Percentiles rank a stretch among this genome's conserved stretches.
These are phyloP conservation scores for Trametes cinnabarina DNA, from an alignment of 768 basidiomycete species.

Conservation along the genomic window DNA sequence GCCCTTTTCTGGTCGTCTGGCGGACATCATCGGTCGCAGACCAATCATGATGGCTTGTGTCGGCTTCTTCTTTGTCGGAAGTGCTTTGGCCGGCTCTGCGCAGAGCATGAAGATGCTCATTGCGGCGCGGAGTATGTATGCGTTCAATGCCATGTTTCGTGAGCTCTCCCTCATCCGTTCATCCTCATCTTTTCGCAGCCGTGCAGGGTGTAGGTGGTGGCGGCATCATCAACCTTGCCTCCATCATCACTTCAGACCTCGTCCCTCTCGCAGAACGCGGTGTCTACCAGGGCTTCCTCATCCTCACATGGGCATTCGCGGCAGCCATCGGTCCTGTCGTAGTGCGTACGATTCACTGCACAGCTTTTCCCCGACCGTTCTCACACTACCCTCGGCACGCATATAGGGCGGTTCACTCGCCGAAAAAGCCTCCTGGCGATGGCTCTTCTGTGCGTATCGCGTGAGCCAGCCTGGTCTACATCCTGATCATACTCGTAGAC, in stretches of 20 bases:
- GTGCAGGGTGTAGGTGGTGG: constrained; percentile 30
- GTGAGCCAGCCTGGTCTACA: background rate
- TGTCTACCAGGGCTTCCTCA: constrained; percentile 31
- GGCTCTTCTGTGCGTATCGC: constrained; percentile 15
- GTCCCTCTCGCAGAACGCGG: constrained; percentile 28
- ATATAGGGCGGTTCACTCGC: constrained; percentile 27
- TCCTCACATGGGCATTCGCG: constrained; percentile 15
- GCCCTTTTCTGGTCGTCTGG: constrained; percentile 23
- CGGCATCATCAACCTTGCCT: constrained; percentile 21
- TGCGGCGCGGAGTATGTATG: constrained; percentile 31
- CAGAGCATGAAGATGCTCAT: constrained; percentile 41
- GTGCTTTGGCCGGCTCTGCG: constrained; percentile 39
- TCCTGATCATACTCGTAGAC: constrained; percentile 22
- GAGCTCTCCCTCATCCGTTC: background rate
- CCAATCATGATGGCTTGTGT: constrained; percentile 33
- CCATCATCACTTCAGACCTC: constrained; percentile 27
- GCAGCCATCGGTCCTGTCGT: constrained; percentile 29
- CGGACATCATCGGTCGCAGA: constrained; percentile 33
- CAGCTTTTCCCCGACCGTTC: no score
- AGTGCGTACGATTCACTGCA: background rate
- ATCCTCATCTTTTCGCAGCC: constrained; percentile 20
- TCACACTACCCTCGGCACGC: background rate
- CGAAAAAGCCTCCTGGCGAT: constrained; percentile 14
- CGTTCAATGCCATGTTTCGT: background rate
- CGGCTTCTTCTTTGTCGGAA: constrained; percentile 38